phyloP scores from a whole-genome alignment of 2,329 filamentous ascomycete genomes.

The Trichophaea hybrida region DNA sequence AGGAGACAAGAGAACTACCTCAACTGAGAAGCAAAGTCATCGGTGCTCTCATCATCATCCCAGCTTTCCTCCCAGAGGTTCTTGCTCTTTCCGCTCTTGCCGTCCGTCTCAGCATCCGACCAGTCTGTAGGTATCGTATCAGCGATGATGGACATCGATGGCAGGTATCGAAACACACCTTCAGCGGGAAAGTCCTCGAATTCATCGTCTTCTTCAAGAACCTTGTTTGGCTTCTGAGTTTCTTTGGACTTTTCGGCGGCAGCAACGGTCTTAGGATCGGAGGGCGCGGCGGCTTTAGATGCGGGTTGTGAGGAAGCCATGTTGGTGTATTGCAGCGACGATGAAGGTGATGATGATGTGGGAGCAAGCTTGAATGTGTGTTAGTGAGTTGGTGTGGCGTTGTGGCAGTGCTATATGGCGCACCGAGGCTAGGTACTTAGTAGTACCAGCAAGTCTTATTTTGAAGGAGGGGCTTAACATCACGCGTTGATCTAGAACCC shows the following conservation, averaged over 20 bases:
- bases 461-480: no score
- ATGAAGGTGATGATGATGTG: not conserved
- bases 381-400: not conserved
- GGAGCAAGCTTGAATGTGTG: not conserved
- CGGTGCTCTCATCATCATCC: constrained; percentile 94
- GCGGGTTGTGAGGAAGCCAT: constrained; percentile 6
- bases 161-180: constrained; percentile 40
- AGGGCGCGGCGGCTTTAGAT: constrained; percentile 23
- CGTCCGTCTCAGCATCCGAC: constrained; percentile 80
- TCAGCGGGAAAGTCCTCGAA: constrained; percentile 98
- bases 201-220: constrained; percentile 89
- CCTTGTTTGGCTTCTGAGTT: constrained; percentile 26
- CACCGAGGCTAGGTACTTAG: no score
- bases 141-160: not conserved
- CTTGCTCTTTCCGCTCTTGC: constrained; percentile 49
- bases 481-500: no score
- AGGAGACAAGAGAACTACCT: constrained; percentile 42
- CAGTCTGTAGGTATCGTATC: constrained; percentile 49
- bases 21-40: constrained; percentile 89
- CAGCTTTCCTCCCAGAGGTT: constrained; percentile 99
- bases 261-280: constrained; percentile 28
- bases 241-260: constrained; percentile 30
- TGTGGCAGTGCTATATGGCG: not conserved
- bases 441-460: no score
- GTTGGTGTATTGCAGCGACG: not conserved